Base-by-base conservation (phyloP, 768 basidiomycete species). In the Lentinula detonsa region DNA sequence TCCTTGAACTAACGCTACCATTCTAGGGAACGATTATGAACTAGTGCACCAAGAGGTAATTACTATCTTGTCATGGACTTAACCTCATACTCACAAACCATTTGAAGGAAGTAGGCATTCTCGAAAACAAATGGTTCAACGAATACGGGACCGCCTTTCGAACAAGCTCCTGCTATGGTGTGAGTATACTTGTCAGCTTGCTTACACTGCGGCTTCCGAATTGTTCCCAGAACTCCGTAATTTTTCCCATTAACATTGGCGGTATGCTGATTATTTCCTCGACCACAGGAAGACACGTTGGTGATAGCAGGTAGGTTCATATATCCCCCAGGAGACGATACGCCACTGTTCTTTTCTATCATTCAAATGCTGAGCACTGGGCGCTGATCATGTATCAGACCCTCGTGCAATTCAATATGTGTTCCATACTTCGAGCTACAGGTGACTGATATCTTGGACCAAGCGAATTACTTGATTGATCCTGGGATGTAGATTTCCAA, bases 401-500 rank as follows among this genome's bases (percentile, higher is more conserved):
- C 55, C 55, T 37, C 34, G 21, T 16, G 55, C 55, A 7, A 49
- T 72, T n/a, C 69, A 70, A 55, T 69, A 71, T 56, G 63, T 72
- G 16, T 66, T 64, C 42, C 69, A 72, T n/a, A 70, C 51, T 34
- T 53, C 51, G 51, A n/a, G 46, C 11, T 48, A 48, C 46, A 48
- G 46, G 46, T 48, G n/a, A 23, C 8, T 21, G 18, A 15, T 43
- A 23, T 21, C 5, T n/a, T 35, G 8, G 11, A 18, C 10, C 21
- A 18, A 21, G 11, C 31, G 4, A 2, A 40, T 39, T 10, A 28
- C 9, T 5, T 23, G 21, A 48, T 18, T 18, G 21, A 42, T 68
- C 5, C 65, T 64, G 5, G 69, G 68, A 1, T 72, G 69, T 61
- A 63, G 64, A 23, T 72, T 66, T 57, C 59, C 70, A 65, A 23